Evolutionary conservation across 2,329 filamentous ascomycete species (phyloP).

Genomic region (Botryotinia calthae): DNA sequence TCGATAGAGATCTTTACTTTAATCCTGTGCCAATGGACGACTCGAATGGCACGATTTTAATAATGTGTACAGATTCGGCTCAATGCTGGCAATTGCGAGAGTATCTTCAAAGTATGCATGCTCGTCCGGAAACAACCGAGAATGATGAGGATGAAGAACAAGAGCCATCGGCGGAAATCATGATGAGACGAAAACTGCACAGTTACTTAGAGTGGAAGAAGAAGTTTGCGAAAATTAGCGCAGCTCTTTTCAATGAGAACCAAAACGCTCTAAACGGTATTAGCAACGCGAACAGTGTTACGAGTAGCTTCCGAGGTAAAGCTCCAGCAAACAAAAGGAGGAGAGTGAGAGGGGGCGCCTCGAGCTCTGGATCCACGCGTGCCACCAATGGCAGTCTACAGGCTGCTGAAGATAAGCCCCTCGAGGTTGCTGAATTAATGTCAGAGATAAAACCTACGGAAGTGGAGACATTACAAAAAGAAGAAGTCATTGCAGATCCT

Average conservation of each 20-base stretch:
- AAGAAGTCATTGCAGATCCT: slow-evolving; percentile 73
- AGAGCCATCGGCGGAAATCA: slow-evolving; percentile 72
- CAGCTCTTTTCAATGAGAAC: slow-evolving; percentile 74
- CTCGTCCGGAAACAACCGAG: slow-evolving; percentile 50
- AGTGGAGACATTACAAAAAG: slow-evolving; percentile 70
- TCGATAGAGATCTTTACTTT: slow-evolving; percentile 85
- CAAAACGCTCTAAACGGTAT: slow-evolving; percentile 71
- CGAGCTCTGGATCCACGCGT: slow-evolving; percentile 57
- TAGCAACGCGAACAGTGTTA: slow-evolving; percentile 50
- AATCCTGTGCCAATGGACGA: slow-evolving; percentile 74
- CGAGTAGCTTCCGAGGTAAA: slow-evolving; percentile 51
- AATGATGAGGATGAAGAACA: slow-evolving; percentile 49
- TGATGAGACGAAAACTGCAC: slow-evolving; percentile 85
- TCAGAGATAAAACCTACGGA: slow-evolving; percentile 80
- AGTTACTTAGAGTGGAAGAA: slow-evolving; percentile 89
- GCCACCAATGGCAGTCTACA: slow-evolving; percentile 71
- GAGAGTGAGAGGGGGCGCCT: slow-evolving; percentile 74
- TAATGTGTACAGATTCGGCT: slow-evolving; percentile 89
- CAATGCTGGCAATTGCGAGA: slow-evolving; percentile 88
- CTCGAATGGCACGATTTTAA: slow-evolving; percentile 86
- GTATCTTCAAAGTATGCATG: slow-evolving; percentile 87
- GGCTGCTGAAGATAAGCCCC: slow-evolving; percentile 77
- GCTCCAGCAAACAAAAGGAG: slow-evolving; percentile 82
- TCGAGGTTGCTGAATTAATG: slow-evolving; percentile 78
- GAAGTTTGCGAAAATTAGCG: slow-evolving; percentile 82